Evolutionary conservation across 192 early-diverging fungal genomes (phyloP), one percentile per base, ranked within the genome.

Genomic region (Coemansia nantahalensis): DNA sequence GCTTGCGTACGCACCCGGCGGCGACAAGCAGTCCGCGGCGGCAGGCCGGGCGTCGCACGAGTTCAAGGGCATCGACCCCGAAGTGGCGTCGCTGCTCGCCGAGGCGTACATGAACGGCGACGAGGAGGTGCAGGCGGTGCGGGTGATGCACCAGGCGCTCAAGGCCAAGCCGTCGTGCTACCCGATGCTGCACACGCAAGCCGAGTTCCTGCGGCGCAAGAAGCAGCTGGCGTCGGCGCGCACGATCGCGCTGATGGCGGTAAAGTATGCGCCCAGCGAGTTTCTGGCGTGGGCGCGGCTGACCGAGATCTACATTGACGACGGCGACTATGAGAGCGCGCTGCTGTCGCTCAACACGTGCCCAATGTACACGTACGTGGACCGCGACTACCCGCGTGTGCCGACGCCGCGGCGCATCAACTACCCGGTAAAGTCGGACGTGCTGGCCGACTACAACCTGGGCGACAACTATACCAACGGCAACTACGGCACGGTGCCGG

Each of bases 291-390:
- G 97, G 97, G 87, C 92, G 16, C 94, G 94, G 61, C 79, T 99
- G 19, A 94, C 93, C 6, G 86, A 99, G 66, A 77, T 93, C 28
- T 97, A 95, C 58, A 91, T 93, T 48, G 90, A 93, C 17, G 46
- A 87, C 26, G 84, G 79, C 21, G 92, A 95, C 57, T 92, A 60
- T 23, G 62, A 60, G 46, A 77, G 86, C 84, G 97, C 97, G 16
- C 78, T 99, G 12, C 79, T 99, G 51, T 89, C 95, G 0, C 83
- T 99, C 51, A 99, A 99, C 65, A 90, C 94, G 14, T 99, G 97
- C 66, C 97, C 97, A 9, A 99, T 99, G 97, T 98, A 96, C 62
- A 92, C 94, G 0, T 95, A 83, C 67, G 82, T 82, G 39, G 90
- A 92, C 51, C 78, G 83, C 37, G 94, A 97, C 54, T 75, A 87